Evolutionary conservation across 176 grass and related monocot species (phyloP).

Genomic region (Chrysopogon serrulatus): DNA sequence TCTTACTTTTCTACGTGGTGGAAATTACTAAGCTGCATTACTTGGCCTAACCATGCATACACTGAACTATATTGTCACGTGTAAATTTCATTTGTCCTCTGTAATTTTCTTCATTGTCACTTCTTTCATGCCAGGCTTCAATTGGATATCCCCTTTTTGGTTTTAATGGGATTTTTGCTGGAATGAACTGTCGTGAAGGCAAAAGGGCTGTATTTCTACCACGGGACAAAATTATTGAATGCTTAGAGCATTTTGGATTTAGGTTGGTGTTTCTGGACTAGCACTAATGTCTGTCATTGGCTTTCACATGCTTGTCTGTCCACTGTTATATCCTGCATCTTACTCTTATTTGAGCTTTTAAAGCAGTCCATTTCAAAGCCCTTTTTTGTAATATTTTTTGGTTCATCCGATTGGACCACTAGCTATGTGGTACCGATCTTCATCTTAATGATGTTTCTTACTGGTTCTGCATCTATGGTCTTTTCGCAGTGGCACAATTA

Average conservation of each 20-base stretch:
- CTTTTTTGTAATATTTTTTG: too few relatives aligned
- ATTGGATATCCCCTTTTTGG: background rate
- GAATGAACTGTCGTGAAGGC: background rate
- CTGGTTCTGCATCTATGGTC: too few relatives aligned
- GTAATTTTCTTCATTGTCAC: background rate
- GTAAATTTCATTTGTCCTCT: background rate
- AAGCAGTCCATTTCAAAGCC: too few relatives aligned
- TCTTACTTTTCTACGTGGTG: background rate
- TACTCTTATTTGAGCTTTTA: too few relatives aligned
- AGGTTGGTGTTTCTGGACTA: background rate
- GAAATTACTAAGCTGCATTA: background rate
- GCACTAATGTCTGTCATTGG: background rate
- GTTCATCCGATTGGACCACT: too few relatives aligned
- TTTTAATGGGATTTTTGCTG: background rate
- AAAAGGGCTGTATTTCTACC: background rate
- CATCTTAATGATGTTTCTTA: too few relatives aligned
- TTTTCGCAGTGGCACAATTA: too few relatives aligned
- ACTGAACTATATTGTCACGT: background rate
- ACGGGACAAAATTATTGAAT: background rate
- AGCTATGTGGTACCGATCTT: background rate
- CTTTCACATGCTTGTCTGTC: background rate
- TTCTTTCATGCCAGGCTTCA: background rate
- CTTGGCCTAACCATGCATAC: background rate
- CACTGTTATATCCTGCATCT: background rate
- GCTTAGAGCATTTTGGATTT: background rate